These are phyloP conservation scores for Trypanosomatidae sp. DNA, from an alignment of 208 protist genomes.

Conservation along the genomic window DNA sequence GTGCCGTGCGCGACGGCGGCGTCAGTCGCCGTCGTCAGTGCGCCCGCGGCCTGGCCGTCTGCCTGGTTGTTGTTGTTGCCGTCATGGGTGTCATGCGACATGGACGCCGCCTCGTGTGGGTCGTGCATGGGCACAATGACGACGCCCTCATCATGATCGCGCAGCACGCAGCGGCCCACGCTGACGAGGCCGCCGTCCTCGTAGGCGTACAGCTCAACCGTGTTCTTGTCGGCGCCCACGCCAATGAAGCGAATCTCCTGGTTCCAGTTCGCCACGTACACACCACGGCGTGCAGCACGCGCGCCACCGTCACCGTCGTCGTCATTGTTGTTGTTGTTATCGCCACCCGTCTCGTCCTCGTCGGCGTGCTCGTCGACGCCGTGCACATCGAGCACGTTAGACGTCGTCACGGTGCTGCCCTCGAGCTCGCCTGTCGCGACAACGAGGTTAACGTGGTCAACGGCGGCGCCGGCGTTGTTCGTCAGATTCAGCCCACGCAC, in stretches of 20 bases:
- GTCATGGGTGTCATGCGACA: too few species aligned
- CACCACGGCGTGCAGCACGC: too few species aligned
- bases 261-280: constrained; percentile 71
- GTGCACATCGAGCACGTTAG: constrained; percentile 24
- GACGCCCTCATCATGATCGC: constrained; percentile 25
- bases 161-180: constrained; percentile 19
- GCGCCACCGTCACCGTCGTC: too few species aligned
- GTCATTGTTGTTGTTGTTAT: too few species aligned
- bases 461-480: constrained; percentile 16
- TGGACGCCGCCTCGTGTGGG: too few species aligned
- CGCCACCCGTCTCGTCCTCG: neutral
- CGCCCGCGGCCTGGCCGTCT: too few species aligned
- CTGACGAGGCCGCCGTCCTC: constrained; percentile 38
- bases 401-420: constrained; percentile 43
- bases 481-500: constrained; percentile 59
- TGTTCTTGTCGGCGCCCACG: constrained; percentile 19
- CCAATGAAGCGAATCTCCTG: constrained; percentile 84
- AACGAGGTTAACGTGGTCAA: constrained; percentile 33
- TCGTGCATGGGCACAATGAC: constrained; percentile 55
- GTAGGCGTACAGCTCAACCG: constrained; percentile 45
- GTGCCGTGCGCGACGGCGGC: constrained; percentile 7
- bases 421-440: constrained; percentile 64
- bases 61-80: too few species aligned
- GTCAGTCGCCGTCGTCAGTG: too few species aligned
- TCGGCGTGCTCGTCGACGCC: constrained; percentile 7